Evolutionary conservation across 306 rosid species (phyloP), one percentile per base, ranked within the genome.

Genomic region (Cucumis hystrix): DNA sequence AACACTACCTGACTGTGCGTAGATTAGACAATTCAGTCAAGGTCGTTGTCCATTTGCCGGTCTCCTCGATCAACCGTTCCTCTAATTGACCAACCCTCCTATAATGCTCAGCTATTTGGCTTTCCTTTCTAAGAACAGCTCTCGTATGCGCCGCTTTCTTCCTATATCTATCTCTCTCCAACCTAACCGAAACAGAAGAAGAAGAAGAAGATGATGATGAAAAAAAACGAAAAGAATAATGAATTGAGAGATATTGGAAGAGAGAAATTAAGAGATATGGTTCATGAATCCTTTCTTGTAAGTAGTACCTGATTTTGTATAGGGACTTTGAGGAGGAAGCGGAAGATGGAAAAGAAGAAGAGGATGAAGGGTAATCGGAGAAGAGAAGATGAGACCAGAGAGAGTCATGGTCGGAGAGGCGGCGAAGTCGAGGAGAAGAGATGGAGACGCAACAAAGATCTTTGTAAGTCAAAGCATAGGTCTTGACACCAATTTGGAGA

Each of bases 391-490:
- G 83, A 58, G 85, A 84, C 97, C 96, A 95, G 21, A 90, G 84
- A 52, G 51, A 23, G 47, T 89, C 62, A 7, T 90, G 96, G 47
- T 54, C 43, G 82, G 96, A 90, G 80, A 92, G 85, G 55, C 88
- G 86, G 64, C 16, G 87, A 69, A 89, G 82, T 80, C 86, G 91
- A 28, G 87, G 83, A 84, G 83, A 92, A 33, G 91, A 73, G 83
- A 95, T 92, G 67, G 96, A 88, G 77, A 89, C 10, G 79, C 82
- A 80, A 82, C 96, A 93, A 67, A 91, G 93, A 49, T 91, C 97
- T 58, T 86, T 89, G 83, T 77, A 87, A 75, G 72, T 82, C 3
- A 88, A 78, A 25, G 64, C 82, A 39, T 78, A 0, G 18, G 7
- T 79, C 70, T 20, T 75, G 20, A 88, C 74, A 23, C 97, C 98